phyloP scores from a whole-genome alignment of 306 rosid genomes.

The Ammopiptanthus mongolicus region DNA sequence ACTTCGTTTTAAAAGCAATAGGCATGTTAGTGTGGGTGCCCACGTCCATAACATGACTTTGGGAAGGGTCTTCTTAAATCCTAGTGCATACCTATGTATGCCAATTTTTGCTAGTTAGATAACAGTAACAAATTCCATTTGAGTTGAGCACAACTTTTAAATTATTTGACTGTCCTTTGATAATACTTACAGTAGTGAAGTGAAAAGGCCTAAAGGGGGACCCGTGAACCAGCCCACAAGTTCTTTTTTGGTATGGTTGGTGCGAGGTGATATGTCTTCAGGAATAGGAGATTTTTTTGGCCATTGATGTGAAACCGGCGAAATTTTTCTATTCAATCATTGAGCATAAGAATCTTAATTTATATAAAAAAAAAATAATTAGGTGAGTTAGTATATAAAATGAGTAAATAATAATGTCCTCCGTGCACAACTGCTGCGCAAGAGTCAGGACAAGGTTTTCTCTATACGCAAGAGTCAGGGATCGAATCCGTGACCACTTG shows the following conservation, averaged over 20 bases:
- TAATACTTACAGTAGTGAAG: background rate
- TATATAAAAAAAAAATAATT: too few species aligned
- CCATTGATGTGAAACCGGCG: slow-evolving; percentile 17
- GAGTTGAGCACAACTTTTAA: background rate
- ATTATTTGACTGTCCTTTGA: background rate
- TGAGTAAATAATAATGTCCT: too few species aligned
- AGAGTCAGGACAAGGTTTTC: too few species aligned
- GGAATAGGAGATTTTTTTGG: background rate
- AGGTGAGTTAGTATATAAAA: too few species aligned
- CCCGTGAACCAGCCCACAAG: slow-evolving; percentile 15
- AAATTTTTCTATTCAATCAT: slow-evolving; percentile 8
- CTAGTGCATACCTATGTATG: background rate
- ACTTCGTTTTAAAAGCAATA: background rate
- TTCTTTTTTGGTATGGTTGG: background rate
- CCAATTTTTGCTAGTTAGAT: background rate
- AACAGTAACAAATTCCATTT: background rate
- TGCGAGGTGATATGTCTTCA: background rate
- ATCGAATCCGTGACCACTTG: too few species aligned
- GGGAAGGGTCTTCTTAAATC: background rate
- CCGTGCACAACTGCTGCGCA: too few species aligned
- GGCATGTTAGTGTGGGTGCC: background rate
- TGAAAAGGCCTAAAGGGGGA: background rate
- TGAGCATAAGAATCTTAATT: background rate
- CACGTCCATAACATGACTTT: background rate
- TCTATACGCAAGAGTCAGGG: too few species aligned